Evolutionary conservation across 768 basidiomycete species (phyloP), one percentile per base, ranked within the genome.

Genomic region (Russula vinacea): DNA sequence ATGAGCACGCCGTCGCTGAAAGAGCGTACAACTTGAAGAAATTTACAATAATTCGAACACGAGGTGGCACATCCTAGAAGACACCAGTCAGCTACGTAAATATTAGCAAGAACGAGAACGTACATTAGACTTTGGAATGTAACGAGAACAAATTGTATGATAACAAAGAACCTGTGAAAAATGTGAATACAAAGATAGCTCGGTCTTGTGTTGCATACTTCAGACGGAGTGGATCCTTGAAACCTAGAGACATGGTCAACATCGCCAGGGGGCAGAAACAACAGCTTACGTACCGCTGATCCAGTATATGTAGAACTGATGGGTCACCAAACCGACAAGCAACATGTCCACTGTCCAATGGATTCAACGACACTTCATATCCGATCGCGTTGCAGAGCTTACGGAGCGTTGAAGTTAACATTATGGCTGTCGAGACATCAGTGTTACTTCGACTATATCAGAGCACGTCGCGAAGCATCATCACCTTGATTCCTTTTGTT

Each of bases 291-390:
- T 24, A 59, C 58, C 35, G 13, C 16, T 39, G n/a, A 3, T 29
- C 58, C 58, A 59, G 19, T 59, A 59, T 29, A 17, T 2, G 26
- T 40, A 51, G n/a, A 59, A 59, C 37, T 59, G 58, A 17, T 59
- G 58, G 49, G 22, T n/a, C 29, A 59, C 49, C 24, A 51, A 13
- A 16, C 58, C 58, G 7, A 50, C 51, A 6, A 59, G 3, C 19
- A 10, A 29, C 10, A 49, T 11, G 51, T 59, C 37, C 26, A 59
- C 58, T 59, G 22, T 39, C 24, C 17, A 19, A n/a, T 4, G 16
- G 19, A 39, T 59, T 59, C 10, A 51, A 37, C 7, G 13, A 51
- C 26, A 35, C 37, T 1, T 40, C 58, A 11, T 14, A 24, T 40
- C 19, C 8, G 10, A 32, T 26, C 26, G 11, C 26, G 3, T 40